Base-by-base conservation (phyloP, 305 asterid genomes). In the Withania somnifera region DNA sequence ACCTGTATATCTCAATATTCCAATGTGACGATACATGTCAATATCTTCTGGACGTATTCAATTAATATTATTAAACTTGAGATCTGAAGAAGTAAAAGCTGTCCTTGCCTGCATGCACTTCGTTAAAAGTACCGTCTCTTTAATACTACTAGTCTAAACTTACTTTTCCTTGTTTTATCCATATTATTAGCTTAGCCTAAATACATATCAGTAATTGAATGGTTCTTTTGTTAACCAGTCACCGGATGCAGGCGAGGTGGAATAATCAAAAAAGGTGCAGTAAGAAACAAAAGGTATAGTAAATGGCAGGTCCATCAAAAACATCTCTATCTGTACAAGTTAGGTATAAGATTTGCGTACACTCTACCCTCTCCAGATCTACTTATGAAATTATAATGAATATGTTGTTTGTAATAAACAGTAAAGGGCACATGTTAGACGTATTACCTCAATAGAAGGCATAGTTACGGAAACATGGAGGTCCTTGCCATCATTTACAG, bases 381-480 rank as follows among this genome's bases (percentile, higher is more conserved):
- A 36, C 8, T 36, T 36, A 36, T 36, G 40, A 36, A 7, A 36
- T 36, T 36, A 36, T 0, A 1, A 4, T 5, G 40, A 7, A 36
- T 36, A 36, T 0, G 40, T 36, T 36, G 6, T 36, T n/a, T 6
- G 10, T 30, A 14, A 71, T 28, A 17, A 28, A 19, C 24, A 13
- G 20, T 32, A 73, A 9, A 9, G 11, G 26, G 53, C 2, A 17
- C 10, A 53, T 45, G 80, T 52, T 51, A 53, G 36, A 8, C 50
- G 40, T 17, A 50, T 45, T 87, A 89, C 92, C 92, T 89, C 92
- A 85, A 89, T 87, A 24, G 90, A 87, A 78, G 92, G 92, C 92
- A 89, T 87, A 84, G 87, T 89, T 64, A 89, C 92, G 7, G 92
- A 89, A 64, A 87, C 11, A 79, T 89, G 92, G 66, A 89, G 92